Percentiles rank a stretch among this genome's conserved stretches.
Evolutionary conservation across 1,139 yeast species (phyloP).

Genomic region (Suhomyces taliae): DNA sequence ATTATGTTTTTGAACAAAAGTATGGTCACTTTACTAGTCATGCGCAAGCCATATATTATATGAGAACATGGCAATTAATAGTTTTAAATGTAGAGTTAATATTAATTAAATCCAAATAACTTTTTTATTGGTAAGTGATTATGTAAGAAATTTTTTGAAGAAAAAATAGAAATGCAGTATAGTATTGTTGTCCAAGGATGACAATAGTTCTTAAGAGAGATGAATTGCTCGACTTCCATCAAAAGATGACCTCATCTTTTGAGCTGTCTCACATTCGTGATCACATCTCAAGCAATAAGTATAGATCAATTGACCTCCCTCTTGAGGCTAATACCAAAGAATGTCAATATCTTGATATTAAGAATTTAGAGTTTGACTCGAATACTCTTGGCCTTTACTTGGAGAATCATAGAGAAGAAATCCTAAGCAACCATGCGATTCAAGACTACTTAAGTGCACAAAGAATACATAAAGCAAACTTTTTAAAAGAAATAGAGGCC

Average conservation of each 20-base stretch:
- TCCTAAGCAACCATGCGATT: constrained; percentile 14
- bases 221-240: constrained; percentile 14
- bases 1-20: neutral
- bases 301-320: neutral
- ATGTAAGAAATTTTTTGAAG: neutral
- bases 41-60: neutral
- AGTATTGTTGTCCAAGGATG: neutral
- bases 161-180: no score
- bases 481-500: constrained; percentile 24
- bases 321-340: neutral
- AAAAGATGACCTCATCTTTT: neutral
- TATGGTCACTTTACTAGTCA: neutral
- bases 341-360: neutral
- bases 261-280: neutral
- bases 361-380: constrained; percentile 19
- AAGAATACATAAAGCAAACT: constrained; percentile 21
- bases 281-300: neutral
- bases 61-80: no score
- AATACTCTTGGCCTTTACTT: constrained; percentile 16
- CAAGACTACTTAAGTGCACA: constrained; percentile 21
- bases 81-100: neutral
- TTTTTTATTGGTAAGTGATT: neutral
- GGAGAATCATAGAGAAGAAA: constrained; percentile 9
- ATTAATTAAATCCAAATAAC: neutral
- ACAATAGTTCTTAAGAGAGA: constrained; percentile 12